Base-by-base conservation (phyloP, 495 filamentous ascomycete genomes). In the Penicillium diatomitis region DNA sequence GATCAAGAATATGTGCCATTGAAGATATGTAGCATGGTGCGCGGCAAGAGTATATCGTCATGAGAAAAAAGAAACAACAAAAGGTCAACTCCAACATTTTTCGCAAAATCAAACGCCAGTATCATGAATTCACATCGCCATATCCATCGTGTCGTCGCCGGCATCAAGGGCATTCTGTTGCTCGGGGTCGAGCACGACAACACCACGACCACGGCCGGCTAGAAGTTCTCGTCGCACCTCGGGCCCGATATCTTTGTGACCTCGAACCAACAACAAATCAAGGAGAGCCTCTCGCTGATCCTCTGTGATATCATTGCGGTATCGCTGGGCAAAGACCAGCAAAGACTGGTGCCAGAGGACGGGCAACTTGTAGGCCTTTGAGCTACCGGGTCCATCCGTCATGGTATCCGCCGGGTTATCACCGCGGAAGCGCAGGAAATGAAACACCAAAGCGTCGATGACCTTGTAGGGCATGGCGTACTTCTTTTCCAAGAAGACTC, bases 391-490 rank as follows among this genome's bases (percentile, higher is more conserved):
- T 38, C 48, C 76, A 29, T 69, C 69, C 42, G 70, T 71, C 58
- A 69, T 68, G 11, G 73, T 59, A 42, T 73, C 71, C 50, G 79
- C 76, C 4, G 73, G 70, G 7, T 69, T 73, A 3, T 70, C 70
- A 32, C 73, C 80, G 34, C 86, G 80, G 70, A 96, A 96, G 11
- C 92, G 83, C 53, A 96, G 65, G 65, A 96, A 98, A 67, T 97
- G 90, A 69, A 96, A 97, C 10, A 97, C 94, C 5, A 97, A 73
- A 27, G 89, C 84, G 56, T 98, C 92, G 12, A 98, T 82, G 28
- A 94, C 91, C 65, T 95, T 90, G 71, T 86, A 95, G 32, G 92
- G 92, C 20, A 98, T 75, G 2, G 92, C 92, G 55, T 99, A 97
- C 58, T 89, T 88, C 77, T 99, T 99, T 69, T 97, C 90, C 8